Evolutionary conservation across 148 eudicot genomes (phyloP), one percentile per base, ranked within the genome.

Genomic region (Vaccinium darrowii): DNA sequence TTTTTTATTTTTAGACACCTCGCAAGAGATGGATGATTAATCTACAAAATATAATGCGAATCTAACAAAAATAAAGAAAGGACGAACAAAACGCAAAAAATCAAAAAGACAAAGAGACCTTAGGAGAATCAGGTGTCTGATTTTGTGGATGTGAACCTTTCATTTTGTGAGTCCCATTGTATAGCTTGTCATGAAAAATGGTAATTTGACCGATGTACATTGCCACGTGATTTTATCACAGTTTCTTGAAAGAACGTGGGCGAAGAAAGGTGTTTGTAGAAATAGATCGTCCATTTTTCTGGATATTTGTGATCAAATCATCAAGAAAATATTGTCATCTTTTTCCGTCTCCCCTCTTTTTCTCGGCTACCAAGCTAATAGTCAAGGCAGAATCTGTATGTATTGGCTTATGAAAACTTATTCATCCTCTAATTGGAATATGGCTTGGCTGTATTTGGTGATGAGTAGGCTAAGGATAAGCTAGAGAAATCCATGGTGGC

Each of bases 401-500:
- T 43, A n/a, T 43, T n/a, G 47, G 23, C 49, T 18, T 39, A 9
- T 23, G 72, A 11, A 47, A 54, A 54, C 49, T 16, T 74, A 30
- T 49, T 16, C 43, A 25, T n/a, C 62, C 83, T 84, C 76, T 16
- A 47, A 47, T 69, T 53, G 21, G 10, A 30, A 30, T 77, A 51
- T 58, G 77, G 52, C 58, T 80, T 84, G 67, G 43, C 80, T 58
- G 33, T 84, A 57, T 78, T 81, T 88, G 33, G 53, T 78, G 76
- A 36, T 78, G 76, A 36, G 51, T 86, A 97, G 99, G 98, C 98
- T 9, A 94, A 88, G 90, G 94, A 89, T 87, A 93, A 93, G 86
- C 87, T 97, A 49, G 88, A 91, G 93, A 93, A 93, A 86, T 95
- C 99, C 58, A 91, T 92, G 99, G 99, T 97, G 85, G 93, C 96